These are phyloP conservation scores for Hymenoscyphus infarciens DNA, from an alignment of 2,329 filamentous ascomycete genomes.

Conservation along the genomic window DNA sequence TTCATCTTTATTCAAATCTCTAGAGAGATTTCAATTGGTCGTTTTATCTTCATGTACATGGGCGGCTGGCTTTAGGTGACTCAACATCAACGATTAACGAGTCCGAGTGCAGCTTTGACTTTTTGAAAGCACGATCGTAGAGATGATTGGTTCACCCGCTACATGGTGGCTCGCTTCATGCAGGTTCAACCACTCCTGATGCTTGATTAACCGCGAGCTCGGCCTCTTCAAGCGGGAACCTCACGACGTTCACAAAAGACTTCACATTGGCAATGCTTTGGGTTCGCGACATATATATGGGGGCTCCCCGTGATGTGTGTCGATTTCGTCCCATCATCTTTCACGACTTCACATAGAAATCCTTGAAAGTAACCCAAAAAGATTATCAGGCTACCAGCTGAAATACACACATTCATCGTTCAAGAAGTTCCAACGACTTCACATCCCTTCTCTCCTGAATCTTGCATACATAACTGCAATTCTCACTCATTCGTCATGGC, in stretches of 20 bases:
- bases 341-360: not conserved
- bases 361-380: not conserved
- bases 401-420: not conserved
- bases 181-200: not conserved
- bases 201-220: not conserved
- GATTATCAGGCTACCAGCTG: not conserved
- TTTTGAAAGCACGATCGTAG: not conserved
- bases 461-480: not conserved
- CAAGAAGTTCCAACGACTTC: not conserved
- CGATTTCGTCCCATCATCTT: not conserved
- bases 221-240: not conserved
- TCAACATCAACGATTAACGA: constrained; percentile 3
- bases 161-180: not conserved
- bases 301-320: constrained; percentile 1
- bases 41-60: not conserved
- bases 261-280: not conserved
- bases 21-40: not conserved
- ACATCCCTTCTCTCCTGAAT: not conserved
- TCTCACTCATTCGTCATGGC: constrained; percentile 32
- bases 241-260: not conserved
- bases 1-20: not conserved
- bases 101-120: not conserved
- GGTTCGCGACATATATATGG: not conserved
- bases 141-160: constrained; percentile 1
- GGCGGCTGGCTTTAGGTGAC: not conserved